These are phyloP conservation scores for Podospora pseudoanserina DNA, from an alignment of 495 filamentous ascomycete genomes.

Conservation along the genomic window DNA sequence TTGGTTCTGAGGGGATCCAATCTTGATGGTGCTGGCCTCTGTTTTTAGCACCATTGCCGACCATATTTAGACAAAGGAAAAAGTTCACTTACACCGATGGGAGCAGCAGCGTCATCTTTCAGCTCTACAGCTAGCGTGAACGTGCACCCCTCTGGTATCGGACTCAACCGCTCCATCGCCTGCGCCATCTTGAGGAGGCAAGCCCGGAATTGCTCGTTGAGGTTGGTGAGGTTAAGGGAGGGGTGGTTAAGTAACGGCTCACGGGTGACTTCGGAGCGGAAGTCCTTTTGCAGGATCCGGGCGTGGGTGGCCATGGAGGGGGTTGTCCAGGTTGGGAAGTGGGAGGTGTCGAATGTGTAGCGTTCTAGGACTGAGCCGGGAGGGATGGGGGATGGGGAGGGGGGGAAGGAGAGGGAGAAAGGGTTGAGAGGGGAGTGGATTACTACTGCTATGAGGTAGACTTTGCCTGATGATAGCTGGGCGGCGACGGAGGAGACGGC, in stretches of 20 bases:
- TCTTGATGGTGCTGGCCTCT: conserved; percentile 54
- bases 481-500: conserved; percentile 70
- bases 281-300: conserved; percentile 39
- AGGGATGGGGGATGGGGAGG: conserved; percentile 8
- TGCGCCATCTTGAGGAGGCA: conserved; percentile 50
- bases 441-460: conserved; percentile 70
- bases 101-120: conserved; percentile 65
- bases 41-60: neutral
- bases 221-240: conserved; percentile 16
- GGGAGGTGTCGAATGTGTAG: conserved; percentile 77
- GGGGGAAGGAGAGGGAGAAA: conserved; percentile 1
- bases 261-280: conserved; percentile 35
- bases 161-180: conserved; percentile 56
- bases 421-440: conserved; percentile 54
- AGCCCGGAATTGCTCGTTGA: conserved; percentile 49
- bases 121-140: conserved; percentile 88
- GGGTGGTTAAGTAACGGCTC: conserved; percentile 11
- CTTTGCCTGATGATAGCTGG: conserved; percentile 58
- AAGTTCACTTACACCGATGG: conserved; percentile 56
- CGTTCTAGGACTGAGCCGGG: conserved; percentile 61
- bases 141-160: conserved; percentile 70
- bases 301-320: conserved; percentile 36
- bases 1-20: conserved; percentile 60
- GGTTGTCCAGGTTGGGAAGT: conserved; percentile 61
- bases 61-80: neutral